Base-by-base conservation (phyloP, 2,329 filamentous ascomycete genomes). In the Blastomyces silverae region DNA sequence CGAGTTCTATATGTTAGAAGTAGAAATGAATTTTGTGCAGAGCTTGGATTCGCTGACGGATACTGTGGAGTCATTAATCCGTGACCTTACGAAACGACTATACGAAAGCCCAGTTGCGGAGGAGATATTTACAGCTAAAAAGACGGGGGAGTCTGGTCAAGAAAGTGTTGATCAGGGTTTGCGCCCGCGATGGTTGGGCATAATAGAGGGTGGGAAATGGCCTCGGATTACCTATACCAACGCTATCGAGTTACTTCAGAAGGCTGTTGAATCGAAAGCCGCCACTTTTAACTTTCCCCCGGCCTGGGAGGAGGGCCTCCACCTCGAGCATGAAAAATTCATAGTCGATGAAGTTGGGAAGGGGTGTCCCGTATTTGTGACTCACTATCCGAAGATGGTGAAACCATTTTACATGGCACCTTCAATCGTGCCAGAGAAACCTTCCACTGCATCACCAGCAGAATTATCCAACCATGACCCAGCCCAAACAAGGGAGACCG, bases 1-100 rank as follows among this genome's bases (percentile, higher is more conserved):
- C 79, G 94, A 99, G 74, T 97, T 99, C 73, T 97, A 97, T 79
- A 97, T 99, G 94, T 84, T 99, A 2, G 94, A 99, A 77, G 92
- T 88, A 20, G 94, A 99, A 76, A 81, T 92, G 74, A 88, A 87
- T 71, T 96, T 96, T 74, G 84, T 88, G 53, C 82, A 89, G 58
- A 80, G 86, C 68, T 81, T 96, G 69, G 79, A 83, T 39, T 80
- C 84, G 34, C 82, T 99, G 70, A 94, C 96, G 84, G 81, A 87
- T 64, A 76, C 93, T n/a, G 84, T 91, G 1, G 91, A 97, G 75
- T 81, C 87, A 64, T 87, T 96, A 83, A 80, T 97, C 61, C 85
- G 85, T 53, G 79, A 81, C 66, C 72, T 86, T 62, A 82, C 83
- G 3, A 77, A 76, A 7, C 78, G 80, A 22, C 72, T 87, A 22